phyloP scores from a whole-genome alignment of 2,329 filamentous ascomycete genomes.

The Coleophoma eucalyptorum region DNA sequence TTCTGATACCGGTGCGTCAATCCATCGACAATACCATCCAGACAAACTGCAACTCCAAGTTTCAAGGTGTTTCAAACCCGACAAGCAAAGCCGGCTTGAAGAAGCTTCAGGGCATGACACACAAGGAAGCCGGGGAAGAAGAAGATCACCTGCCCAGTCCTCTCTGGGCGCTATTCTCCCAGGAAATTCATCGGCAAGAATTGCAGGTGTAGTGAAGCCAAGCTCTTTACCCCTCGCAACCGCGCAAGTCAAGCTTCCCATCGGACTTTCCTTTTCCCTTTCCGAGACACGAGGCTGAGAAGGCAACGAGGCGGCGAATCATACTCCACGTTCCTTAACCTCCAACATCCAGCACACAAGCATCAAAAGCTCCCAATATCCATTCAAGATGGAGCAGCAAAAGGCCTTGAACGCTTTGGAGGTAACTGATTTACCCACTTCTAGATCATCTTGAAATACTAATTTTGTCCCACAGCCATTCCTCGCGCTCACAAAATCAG shows the following conservation, averaged over 20 bases:
- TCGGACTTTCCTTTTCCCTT: neutral
- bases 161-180: neutral
- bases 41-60: too few species aligned
- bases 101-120: too few species aligned
- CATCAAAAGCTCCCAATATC: neutral
- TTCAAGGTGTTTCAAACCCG: too few species aligned
- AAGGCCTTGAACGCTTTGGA: conserved; percentile 62
- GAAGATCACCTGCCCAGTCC: neutral
- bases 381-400: conserved; percentile 64
- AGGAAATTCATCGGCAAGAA: conserved; percentile 6
- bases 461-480: conserved; percentile 63
- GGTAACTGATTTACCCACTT: conserved; percentile 31
- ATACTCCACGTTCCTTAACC: neutral
- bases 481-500: conserved; percentile 81
- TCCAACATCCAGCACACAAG: neutral
- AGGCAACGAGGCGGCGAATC: conserved; percentile 10
- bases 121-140: neutral
- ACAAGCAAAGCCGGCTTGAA: too few species aligned
- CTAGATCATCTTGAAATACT: too few species aligned
- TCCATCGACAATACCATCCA: too few species aligned
- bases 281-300: neutral
- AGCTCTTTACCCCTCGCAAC: neutral
- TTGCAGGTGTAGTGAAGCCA: neutral
- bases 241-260: too few species aligned
- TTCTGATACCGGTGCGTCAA: too few species aligned